Conservation (phyloP, 805 yeast genomes). For the Myxozyma geophila region DNA sequence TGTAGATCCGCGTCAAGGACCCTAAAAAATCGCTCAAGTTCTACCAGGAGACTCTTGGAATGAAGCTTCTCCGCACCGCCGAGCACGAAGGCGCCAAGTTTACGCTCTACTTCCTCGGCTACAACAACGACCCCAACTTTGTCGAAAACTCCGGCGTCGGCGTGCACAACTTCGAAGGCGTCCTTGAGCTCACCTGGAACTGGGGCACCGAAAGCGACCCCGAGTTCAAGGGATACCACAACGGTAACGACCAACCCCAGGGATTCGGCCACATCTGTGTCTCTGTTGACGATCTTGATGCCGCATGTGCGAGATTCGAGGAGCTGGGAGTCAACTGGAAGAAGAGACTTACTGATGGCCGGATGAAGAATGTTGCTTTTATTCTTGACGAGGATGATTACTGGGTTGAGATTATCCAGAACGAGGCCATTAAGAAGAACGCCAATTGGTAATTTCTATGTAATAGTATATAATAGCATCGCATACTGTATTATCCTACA, state of each 20-base stretch:
- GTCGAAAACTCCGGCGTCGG: conserved; percentile 50
- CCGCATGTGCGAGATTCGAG: conserved; percentile 56
- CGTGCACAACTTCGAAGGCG: conserved; percentile 57
- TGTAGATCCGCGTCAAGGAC: conserved; percentile 93
- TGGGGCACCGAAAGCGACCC: conserved; percentile 91
- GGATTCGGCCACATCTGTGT: conserved; percentile 91
- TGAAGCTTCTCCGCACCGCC: conserved; percentile 65
- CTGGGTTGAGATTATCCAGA: conserved; percentile 67
- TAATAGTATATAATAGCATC: neutral
- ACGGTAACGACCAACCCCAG: conserved; percentile 75
- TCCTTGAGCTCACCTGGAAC: conserved; percentile 90
- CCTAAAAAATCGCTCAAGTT: conserved; percentile 74
- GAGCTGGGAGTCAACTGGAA: conserved; percentile 56
- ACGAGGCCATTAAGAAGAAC: conserved; percentile 31
- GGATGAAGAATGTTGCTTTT: conserved; percentile 71
- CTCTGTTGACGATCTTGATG: conserved; percentile 64
- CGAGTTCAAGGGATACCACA: conserved; percentile 73
- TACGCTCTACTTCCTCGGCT: conserved; percentile 84
- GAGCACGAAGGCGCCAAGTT: conserved; percentile 74
- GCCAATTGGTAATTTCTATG: conserved; percentile 25
- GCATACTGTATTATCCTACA: neutral
- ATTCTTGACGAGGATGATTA: conserved; percentile 91
- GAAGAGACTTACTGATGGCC: conserved; percentile 50
- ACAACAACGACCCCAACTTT: conserved; percentile 50
- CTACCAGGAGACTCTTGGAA: conserved; percentile 78